Percentiles rank a stretch among this genome's conserved stretches.
phyloP scores from a whole-genome alignment of 179 eudicot genomes.

The Amaranthus tricolor region DNA sequence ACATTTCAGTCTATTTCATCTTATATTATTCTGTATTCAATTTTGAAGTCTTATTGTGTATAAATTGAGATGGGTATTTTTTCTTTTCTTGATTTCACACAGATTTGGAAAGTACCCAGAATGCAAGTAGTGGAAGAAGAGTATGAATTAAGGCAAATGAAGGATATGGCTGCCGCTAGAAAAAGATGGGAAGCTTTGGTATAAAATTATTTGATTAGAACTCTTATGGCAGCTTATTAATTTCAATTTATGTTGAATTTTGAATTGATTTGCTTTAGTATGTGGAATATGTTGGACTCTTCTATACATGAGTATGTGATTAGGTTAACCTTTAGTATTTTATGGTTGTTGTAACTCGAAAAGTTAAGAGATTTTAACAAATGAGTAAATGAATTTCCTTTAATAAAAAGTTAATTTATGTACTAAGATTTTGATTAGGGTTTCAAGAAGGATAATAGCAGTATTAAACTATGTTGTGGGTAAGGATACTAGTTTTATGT shows the following conservation, averaged over 20 bases:
- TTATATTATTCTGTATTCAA: too few relatives aligned
- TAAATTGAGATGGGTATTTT: slow-evolving; percentile 11
- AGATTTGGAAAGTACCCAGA: slow-evolving; percentile 41
- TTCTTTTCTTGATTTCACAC: slow-evolving; percentile 7
- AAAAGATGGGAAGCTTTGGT: slow-evolving; percentile 98
- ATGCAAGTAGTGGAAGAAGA: slow-evolving; percentile 80
- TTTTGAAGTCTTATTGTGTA: background rate
- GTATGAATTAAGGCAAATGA: slow-evolving; percentile 82
- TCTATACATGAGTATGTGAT: background rate
- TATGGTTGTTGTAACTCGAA: background rate
- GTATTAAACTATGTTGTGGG: background rate
- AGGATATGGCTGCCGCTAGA: slow-evolving; percentile 95
- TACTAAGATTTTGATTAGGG: background rate
- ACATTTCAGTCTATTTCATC: background rate
- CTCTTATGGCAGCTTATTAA: background rate
- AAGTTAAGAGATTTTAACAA: background rate
- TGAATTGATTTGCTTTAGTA: background rate
- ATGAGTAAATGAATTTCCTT: background rate
- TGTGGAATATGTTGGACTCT: background rate
- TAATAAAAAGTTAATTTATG: background rate
- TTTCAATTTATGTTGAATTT: slow-evolving; percentile 5
- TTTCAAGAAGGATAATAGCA: background rate
- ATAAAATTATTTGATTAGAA: slow-evolving; percentile 10
- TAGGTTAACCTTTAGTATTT: background rate
- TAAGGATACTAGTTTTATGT: background rate